Evolutionary conservation across 169 alveolate species (phyloP).

Genomic region (Cryptosporidium canis): DNA sequence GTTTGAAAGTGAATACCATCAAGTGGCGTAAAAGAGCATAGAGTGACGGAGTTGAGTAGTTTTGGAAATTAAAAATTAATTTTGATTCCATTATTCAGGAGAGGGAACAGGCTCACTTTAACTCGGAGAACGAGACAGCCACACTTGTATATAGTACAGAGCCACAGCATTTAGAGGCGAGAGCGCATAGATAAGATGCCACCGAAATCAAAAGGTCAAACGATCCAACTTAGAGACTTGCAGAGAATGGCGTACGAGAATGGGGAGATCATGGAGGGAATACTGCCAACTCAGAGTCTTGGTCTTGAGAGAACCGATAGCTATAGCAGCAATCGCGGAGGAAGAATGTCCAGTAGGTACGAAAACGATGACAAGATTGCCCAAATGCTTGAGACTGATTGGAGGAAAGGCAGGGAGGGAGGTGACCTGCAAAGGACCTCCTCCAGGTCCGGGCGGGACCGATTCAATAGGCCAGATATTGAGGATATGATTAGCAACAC

Average conservation of each 20-base stretch:
- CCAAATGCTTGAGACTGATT: slow-evolving; percentile 20
- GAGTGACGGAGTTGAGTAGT: background rate
- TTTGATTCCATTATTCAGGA: background rate
- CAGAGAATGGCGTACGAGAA: slow-evolving; percentile 69
- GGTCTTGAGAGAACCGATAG: slow-evolving; percentile 52
- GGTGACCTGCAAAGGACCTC: slow-evolving; percentile 3
- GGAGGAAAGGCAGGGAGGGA: slow-evolving; percentile 63
- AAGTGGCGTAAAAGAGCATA: background rate
- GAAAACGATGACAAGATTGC: slow-evolving; percentile 8
- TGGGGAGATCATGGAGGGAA: slow-evolving; percentile 42
- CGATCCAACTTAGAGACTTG: slow-evolving; percentile 62
- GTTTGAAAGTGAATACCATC: background rate
- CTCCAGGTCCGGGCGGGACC: background rate
- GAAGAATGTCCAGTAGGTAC: background rate
- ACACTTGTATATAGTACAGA: background rate
- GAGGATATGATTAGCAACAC: slow-evolving; percentile 32
- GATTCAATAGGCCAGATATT: slow-evolving; percentile 21
- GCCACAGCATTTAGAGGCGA: background rate
- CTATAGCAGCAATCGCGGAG: background rate
- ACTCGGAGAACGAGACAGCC: background rate
- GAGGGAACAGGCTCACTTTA: background rate
- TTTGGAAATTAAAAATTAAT: slow-evolving; percentile 1
- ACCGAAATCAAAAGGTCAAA: slow-evolving; percentile 65
- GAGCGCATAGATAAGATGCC: slow-evolving; percentile 64
- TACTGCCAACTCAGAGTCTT: slow-evolving; percentile 61